Percentiles rank a stretch among this genome's conserved stretches.
phyloP scores from a whole-genome alignment of 2,329 filamentous ascomycete genomes.

The Cryphonectria naterciae region DNA sequence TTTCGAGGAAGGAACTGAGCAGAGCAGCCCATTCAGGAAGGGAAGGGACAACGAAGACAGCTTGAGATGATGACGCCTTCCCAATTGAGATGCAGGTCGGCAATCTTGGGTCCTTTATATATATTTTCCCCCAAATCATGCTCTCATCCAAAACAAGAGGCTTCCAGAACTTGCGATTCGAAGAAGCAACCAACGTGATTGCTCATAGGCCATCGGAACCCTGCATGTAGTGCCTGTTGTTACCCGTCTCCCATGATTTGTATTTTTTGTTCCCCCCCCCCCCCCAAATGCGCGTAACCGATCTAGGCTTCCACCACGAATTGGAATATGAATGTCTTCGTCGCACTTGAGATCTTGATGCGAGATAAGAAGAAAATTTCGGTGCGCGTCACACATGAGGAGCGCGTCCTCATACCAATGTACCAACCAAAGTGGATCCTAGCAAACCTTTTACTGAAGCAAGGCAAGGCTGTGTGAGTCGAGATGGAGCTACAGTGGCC shows the following conservation, averaged over 20 bases:
- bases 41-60: neutral
- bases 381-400: neutral
- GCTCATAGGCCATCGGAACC: too few relatives aligned
- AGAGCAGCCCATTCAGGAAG: neutral
- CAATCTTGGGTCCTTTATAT: neutral
- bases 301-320: too few relatives aligned
- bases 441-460: neutral
- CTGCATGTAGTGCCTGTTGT: too few relatives aligned
- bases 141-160: neutral
- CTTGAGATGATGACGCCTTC: neutral
- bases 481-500: neutral
- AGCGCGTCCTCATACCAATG: neutral
- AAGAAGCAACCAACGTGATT: too few relatives aligned
- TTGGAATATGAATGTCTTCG: too few relatives aligned
- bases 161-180: too few relatives aligned
- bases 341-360: neutral
- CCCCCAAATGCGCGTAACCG: too few relatives aligned
- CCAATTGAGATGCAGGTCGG: neutral
- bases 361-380: neutral
- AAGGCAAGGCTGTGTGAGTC: neutral
- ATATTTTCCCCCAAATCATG: neutral
- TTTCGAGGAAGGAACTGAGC: neutral
- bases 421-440: neutral
- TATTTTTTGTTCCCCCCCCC: too few relatives aligned
- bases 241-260: too few relatives aligned